These are phyloP conservation scores for Penicillium parvum DNA, from an alignment of 495 filamentous ascomycete species.

Conservation along the genomic window DNA sequence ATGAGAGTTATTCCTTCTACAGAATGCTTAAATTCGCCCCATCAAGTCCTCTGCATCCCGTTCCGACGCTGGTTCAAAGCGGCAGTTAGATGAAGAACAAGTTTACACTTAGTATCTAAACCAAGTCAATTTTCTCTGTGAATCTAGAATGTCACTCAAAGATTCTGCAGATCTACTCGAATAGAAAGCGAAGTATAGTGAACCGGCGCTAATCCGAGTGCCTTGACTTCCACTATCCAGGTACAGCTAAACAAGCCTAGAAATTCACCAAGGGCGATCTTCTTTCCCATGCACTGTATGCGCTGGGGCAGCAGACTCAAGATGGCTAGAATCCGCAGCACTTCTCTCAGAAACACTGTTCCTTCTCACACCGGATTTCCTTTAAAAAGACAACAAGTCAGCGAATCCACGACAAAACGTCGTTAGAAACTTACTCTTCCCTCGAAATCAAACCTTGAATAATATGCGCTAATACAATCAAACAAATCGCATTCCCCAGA, in stretches of 20 bases:
- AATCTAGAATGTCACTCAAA: no score
- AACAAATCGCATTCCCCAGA: constrained; percentile 39
- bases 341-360: constrained; percentile 1
- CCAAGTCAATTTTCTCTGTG: no score
- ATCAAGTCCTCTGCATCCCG: no score
- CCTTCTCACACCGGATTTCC: constrained; percentile 1
- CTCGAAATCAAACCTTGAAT: constrained; percentile 23
- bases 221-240: neutral
- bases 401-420: neutral
- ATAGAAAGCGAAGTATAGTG: no score
- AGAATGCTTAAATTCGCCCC: no score
- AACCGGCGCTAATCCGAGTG: no score
- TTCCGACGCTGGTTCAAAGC: no score
- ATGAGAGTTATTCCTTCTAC: no score
- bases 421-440: constrained; percentile 17
- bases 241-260: neutral
- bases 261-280: neutral
- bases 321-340: constrained; percentile 1
- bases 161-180: no score
- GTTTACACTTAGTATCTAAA: no score
- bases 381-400: constrained; percentile 2
- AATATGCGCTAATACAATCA: constrained; percentile 38
- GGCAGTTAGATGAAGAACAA: no score
- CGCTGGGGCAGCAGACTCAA: constrained; percentile 5
- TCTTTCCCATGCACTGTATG: neutral